Evolutionary conservation across 1,284 basidiomycete species (phyloP).

Genomic region (Moesziomyces sp.): DNA sequence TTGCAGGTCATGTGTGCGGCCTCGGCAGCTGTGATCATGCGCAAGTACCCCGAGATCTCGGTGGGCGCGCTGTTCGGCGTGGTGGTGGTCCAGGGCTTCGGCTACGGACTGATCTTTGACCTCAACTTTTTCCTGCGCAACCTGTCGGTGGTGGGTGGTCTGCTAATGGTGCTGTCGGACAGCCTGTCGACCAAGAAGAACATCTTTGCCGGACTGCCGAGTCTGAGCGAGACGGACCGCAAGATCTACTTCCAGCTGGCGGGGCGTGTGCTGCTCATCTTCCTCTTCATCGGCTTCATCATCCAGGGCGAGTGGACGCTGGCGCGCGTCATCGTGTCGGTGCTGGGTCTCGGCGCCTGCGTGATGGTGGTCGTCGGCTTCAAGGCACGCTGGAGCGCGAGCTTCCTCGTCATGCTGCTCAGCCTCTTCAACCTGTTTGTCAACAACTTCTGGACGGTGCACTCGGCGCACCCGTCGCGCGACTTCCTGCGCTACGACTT

Average conservation of each 20-base stretch:
- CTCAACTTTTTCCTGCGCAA: constrained; percentile 99
- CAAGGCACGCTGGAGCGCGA: constrained; percentile 98
- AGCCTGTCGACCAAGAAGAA: constrained; percentile 81
- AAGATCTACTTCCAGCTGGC: constrained; percentile 93
- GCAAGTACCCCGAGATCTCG: constrained; percentile 87
- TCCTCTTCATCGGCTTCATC: constrained; percentile 98
- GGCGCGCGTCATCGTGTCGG: constrained; percentile 83
- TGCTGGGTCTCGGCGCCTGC: constrained; percentile 77
- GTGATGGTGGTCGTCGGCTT: constrained; percentile 97
- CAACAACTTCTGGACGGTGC: constrained; percentile 99
- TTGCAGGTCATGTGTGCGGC: constrained; percentile 78
- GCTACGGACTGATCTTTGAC: constrained; percentile 95
- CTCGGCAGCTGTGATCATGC: constrained; percentile 87
- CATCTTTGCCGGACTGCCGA: constrained; percentile 90
- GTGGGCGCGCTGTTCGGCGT: constrained; percentile 89
- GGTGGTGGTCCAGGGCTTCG: constrained; percentile 90
- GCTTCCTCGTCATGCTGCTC: constrained; percentile 92
- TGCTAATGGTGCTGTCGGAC: constrained; percentile 98
- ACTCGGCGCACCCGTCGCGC: constrained; percentile 86
- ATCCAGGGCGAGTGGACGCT: constrained; percentile 91
- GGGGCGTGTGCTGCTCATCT: constrained; percentile 95
- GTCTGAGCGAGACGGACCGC: constrained; percentile 88
- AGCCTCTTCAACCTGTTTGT: constrained; percentile 88
- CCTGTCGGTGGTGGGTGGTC: constrained; percentile 87
- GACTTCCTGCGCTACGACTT: constrained; percentile 83